These are phyloP conservation scores for Casaregolazyma lundiana DNA, from an alignment of 1,139 yeast species.

Conservation along the genomic window DNA sequence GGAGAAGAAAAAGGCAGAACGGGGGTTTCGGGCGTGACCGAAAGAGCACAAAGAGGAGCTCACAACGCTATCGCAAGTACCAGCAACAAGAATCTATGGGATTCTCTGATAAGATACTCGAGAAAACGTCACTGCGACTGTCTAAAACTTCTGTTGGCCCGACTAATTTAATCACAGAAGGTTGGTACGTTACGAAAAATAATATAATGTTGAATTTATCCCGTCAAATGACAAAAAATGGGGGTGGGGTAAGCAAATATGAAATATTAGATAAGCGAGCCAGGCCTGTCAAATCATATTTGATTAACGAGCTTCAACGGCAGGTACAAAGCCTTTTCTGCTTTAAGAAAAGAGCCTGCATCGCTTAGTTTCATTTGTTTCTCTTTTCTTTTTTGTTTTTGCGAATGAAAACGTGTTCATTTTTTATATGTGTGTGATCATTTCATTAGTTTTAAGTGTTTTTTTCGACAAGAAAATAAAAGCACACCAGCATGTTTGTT, in stretches of 20 bases:
- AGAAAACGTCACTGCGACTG: not conserved
- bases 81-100: not conserved
- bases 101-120: not conserved
- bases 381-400: too few relatives aligned
- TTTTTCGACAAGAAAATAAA: not conserved
- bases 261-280: not conserved
- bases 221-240: not conserved
- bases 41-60: not conserved
- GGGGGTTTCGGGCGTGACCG: too few relatives aligned
- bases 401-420: not conserved
- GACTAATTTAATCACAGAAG: not conserved
- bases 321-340: too few relatives aligned
- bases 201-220: too few relatives aligned
- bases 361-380: too few relatives aligned
- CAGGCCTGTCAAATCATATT: not conserved
- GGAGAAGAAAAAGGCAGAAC: not conserved
- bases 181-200: not conserved
- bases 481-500: conserved; percentile 1
- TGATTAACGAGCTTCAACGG: not conserved
- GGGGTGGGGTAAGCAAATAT: not conserved
- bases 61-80: not conserved
- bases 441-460: not conserved
- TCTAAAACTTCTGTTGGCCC: not conserved
- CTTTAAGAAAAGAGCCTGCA: too few relatives aligned
- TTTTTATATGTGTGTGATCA: conserved; percentile 4